Base-by-base conservation (phyloP, 306 rosid genomes). In the Biancaea sappan region DNA sequence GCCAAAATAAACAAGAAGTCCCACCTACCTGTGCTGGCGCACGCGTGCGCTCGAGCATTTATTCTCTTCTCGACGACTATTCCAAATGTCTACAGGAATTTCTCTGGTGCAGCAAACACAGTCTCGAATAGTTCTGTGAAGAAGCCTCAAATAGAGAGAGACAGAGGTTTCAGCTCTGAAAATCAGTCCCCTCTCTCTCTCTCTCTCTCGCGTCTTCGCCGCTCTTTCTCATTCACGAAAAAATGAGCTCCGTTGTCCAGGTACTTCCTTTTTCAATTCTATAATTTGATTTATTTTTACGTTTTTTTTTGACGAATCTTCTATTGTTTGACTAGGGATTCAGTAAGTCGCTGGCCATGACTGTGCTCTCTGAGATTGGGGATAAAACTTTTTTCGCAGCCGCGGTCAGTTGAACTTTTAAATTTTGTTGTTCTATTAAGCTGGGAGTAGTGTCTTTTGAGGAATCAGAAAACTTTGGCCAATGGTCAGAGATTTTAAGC, bases 331-430 rank as follows among this genome's bases (percentile, higher is more conserved):
- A 8, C 67, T 67, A 94, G 99, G 99, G 99, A 78, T 90, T 94
- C 69, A 81, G 93, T 22, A 94, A 94, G 92, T 92, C 99, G 3
- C 88, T 94, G 41, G 97, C 93, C 63, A 88, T 94, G 92, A 94
- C 97, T 57, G 88, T 94, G 71, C 93, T 94, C 69, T 94, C 99
- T 4, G 99, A 94, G 91, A 90, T 94, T 88, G 99, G 99, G 48
- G 99, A 94, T 74, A 92, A 92, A 82, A 94, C 99, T 5, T 94
- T 94, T 76, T 92, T 94, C 35, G 99, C 99, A 28, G 99, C 99
- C 69, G 99, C 99, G 88, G 97, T 94, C 21, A 43, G 56, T 66
- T 11, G 16, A 19, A 4, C 12, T n/a, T 77, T 4, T 62, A 18
- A 35, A 47, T 66, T 70, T 15, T 58, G 26, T 34, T 24, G 28